phyloP scores from a whole-genome alignment of 1,284 basidiomycete genomes.

The Ceratobasidium sp. region DNA sequence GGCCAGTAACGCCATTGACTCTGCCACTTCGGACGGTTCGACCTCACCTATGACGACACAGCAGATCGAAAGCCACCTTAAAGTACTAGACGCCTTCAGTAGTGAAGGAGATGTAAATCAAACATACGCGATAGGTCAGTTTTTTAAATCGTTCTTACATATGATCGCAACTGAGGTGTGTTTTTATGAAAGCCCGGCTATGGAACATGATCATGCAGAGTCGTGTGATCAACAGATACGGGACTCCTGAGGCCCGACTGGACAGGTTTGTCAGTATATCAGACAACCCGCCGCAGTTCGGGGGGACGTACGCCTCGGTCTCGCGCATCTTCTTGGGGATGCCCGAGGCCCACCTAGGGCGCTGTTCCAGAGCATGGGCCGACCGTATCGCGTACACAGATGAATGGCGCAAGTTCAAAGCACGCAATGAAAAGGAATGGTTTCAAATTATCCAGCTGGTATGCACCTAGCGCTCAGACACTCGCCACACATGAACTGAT shows the following conservation, averaged over 20 bases:
- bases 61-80: conserved; percentile 7
- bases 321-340: neutral
- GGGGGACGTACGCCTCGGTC: neutral
- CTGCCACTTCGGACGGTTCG: conserved; percentile 26
- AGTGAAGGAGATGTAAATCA: conserved; percentile 2
- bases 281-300: conserved; percentile 16
- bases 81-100: conserved; percentile 3
- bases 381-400: conserved; percentile 27
- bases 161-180: neutral
- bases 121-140: conserved; percentile 29
- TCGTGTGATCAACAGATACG: conserved; percentile 33
- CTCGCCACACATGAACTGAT: too few species aligned
- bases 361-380: conserved; percentile 37
- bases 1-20: conserved; percentile 21
- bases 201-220: conserved; percentile 34
- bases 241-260: conserved; percentile 22
- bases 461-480: neutral
- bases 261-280: conserved; percentile 27
- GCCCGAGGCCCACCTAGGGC: conserved; percentile 18
- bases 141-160: neutral
- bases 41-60: conserved; percentile 25
- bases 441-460: conserved; percentile 10
- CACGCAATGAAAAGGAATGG: conserved; percentile 32
- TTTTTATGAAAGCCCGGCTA: conserved; percentile 8
- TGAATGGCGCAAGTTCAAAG: conserved; percentile 27